A percentile compares a stretch with the other conserved stretches of the same genome.
phyloP scores from a whole-genome alignment of 2,329 filamentous ascomycete species.

The Dothiorella sarmentorum region DNA sequence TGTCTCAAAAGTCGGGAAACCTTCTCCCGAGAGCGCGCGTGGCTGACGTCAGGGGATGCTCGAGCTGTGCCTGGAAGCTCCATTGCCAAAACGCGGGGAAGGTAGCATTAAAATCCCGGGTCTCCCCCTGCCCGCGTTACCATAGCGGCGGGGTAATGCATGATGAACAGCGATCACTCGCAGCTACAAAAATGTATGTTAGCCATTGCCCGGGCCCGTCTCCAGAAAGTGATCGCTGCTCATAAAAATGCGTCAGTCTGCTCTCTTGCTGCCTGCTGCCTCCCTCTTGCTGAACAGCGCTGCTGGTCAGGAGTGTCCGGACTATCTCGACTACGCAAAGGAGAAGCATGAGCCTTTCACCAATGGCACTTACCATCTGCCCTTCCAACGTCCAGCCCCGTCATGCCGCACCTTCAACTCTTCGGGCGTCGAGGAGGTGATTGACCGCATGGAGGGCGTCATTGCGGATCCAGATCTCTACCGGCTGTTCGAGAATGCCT shows the following conservation, averaged over 20 bases:
- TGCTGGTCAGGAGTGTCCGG: constrained; percentile 35
- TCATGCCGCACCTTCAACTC: constrained; percentile 48
- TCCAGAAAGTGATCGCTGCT: too few relatives aligned
- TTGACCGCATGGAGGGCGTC: constrained; percentile 34
- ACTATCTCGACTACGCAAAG: constrained; percentile 43
- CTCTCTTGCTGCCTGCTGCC: background rate
- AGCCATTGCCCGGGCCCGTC: too few relatives aligned
- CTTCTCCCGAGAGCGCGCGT: background rate
- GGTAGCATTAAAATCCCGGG: background rate
- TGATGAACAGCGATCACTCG: background rate
- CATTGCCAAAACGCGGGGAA: too few relatives aligned
- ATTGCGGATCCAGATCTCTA: constrained; percentile 59
- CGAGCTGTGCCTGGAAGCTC: too few relatives aligned
- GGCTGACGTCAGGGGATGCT: constrained; percentile 9
- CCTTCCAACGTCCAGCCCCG: constrained; percentile 43
- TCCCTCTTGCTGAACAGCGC: background rate
- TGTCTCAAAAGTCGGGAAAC: background rate
- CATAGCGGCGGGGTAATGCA: constrained; percentile 6
- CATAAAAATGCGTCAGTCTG: background rate
- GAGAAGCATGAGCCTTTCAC: constrained; percentile 43
- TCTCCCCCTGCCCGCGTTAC: background rate
- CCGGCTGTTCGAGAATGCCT: constrained; percentile 68
- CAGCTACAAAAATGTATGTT: constrained; percentile 12
- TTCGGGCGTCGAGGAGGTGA: constrained; percentile 39
- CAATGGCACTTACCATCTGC: constrained; percentile 43